Evolutionary conservation across 108 stramenopile species (phyloP).

Genomic region (Licmophora abbreviata): DNA sequence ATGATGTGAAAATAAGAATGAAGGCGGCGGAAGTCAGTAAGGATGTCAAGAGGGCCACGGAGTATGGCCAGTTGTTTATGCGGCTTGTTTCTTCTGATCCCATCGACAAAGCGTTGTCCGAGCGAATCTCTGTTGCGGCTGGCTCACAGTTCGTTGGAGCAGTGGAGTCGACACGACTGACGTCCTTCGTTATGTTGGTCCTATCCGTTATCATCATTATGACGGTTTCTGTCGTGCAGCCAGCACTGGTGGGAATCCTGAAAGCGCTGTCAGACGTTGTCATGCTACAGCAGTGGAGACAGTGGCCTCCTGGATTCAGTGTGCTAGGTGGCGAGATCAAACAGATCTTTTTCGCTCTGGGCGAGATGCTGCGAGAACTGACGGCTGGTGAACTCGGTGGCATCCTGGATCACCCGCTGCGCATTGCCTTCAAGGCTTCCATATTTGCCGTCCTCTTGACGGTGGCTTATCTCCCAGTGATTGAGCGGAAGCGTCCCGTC

Average conservation of each 20-base stretch:
- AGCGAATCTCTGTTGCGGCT: slow-evolving; percentile 21
- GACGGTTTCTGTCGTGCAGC: slow-evolving; percentile 51
- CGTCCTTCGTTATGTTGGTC: slow-evolving; percentile 40
- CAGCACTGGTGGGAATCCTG: slow-evolving; percentile 26
- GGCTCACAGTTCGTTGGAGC: slow-evolving; percentile 28
- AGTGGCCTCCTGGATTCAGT: slow-evolving; percentile 51
- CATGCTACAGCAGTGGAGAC: slow-evolving; percentile 24
- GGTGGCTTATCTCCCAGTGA: slow-evolving; percentile 40
- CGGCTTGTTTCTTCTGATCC: slow-evolving; percentile 45
- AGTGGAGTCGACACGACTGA: slow-evolving; percentile 45
- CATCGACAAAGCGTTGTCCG: slow-evolving; percentile 22
- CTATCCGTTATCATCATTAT: slow-evolving; percentile 33
- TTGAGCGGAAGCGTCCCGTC: slow-evolving; percentile 31
- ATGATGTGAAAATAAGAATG: slow-evolving; percentile 17
- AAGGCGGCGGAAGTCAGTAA: slow-evolving; percentile 24
- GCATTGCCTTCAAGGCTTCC: slow-evolving; percentile 38
- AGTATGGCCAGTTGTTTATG: slow-evolving; percentile 64
- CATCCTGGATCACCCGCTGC: slow-evolving; percentile 36
- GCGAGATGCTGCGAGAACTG: slow-evolving; percentile 13
- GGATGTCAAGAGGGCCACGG: slow-evolving; percentile 33
- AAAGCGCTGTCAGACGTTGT: slow-evolving; percentile 21
- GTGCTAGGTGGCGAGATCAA: slow-evolving; percentile 8
- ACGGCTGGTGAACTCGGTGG: slow-evolving; percentile 20
- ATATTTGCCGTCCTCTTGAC: slow-evolving; percentile 40
- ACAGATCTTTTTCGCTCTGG: slow-evolving; percentile 17